Evolutionary conservation across 441 rosid genomes (phyloP).

Genomic region (Pelargonium cotyledonis): DNA sequence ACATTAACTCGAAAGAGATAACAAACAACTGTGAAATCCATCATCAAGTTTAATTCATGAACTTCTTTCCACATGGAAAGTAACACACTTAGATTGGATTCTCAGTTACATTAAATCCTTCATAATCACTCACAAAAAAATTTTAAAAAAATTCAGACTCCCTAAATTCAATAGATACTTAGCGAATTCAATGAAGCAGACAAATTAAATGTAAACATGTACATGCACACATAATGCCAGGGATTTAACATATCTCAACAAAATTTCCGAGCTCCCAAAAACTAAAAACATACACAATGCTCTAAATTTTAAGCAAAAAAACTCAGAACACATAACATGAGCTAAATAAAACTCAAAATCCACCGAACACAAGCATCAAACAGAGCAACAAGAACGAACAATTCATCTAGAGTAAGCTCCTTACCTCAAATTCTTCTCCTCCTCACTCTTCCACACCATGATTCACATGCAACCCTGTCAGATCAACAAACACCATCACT

Average conservation of each 20-base stretch:
- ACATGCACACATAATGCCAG: too few species aligned
- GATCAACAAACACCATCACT: conserved; percentile 23
- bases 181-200: too few species aligned
- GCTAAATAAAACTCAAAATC: neutral
- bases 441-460: conserved; percentile 28
- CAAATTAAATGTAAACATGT: too few species aligned
- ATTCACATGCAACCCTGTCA: conserved; percentile 44
- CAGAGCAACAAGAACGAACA: neutral
- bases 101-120: neutral
- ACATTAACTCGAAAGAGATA: too few species aligned
- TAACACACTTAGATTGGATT: neutral
- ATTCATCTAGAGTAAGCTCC: conserved; percentile 15
- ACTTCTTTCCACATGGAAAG: neutral
- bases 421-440: conserved; percentile 32
- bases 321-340: neutral
- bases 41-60: too few species aligned
- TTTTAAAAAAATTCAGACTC: too few species aligned
- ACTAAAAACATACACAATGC: neutral
- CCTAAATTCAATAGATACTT: too few species aligned
- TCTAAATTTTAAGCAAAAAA: neutral
- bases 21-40: too few species aligned
- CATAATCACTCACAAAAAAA: neutral
- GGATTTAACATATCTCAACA: neutral
- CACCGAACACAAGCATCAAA: neutral
- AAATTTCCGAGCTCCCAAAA: neutral